phyloP scores from a whole-genome alignment of 208 protist species.

The Trypanosoma mega region DNA sequence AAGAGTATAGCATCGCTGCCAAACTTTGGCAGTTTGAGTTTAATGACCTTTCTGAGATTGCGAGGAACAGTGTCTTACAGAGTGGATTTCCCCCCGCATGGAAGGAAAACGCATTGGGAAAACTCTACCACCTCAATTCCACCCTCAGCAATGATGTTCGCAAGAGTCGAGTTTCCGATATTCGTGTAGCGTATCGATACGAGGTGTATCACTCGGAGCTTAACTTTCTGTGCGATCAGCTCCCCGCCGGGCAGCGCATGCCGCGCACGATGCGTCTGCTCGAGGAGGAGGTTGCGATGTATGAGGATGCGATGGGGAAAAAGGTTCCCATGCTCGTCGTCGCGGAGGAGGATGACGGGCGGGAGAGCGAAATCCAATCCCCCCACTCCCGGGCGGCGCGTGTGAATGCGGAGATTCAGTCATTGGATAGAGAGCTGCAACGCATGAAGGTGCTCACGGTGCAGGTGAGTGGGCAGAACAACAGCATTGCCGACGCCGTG shows the following conservation, averaged over 20 bases:
- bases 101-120: constrained; percentile 94
- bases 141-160: constrained; percentile 92
- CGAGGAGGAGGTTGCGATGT: constrained; percentile 69
- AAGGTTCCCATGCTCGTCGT: constrained; percentile 8
- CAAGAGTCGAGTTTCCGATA: constrained; percentile 95
- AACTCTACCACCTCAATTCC: constrained; percentile 85
- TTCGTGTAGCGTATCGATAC: constrained; percentile 93
- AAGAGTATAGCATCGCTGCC: constrained; percentile 98
- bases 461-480: constrained; percentile 59
- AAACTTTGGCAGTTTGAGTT: constrained; percentile 97
- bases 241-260: constrained; percentile 41
- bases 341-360: constrained; percentile 6
- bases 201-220: constrained; percentile 93
- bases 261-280: constrained; percentile 71
- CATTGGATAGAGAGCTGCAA: constrained; percentile 53
- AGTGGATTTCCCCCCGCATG: constrained; percentile 93
- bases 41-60: constrained; percentile 98
- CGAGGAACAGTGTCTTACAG: constrained; percentile 96
- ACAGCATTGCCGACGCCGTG: constrained; percentile 45
- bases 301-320: constrained; percentile 38
- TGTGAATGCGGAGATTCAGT: constrained; percentile 50
- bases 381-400: constrained; percentile 19
- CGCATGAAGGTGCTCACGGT: constrained; percentile 42
- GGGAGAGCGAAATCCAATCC: constrained; percentile 3
- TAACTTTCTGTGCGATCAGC: constrained; percentile 81